Base-by-base conservation (phyloP, 1,284 basidiomycete species). In the Kwoniella shivajii region DNA sequence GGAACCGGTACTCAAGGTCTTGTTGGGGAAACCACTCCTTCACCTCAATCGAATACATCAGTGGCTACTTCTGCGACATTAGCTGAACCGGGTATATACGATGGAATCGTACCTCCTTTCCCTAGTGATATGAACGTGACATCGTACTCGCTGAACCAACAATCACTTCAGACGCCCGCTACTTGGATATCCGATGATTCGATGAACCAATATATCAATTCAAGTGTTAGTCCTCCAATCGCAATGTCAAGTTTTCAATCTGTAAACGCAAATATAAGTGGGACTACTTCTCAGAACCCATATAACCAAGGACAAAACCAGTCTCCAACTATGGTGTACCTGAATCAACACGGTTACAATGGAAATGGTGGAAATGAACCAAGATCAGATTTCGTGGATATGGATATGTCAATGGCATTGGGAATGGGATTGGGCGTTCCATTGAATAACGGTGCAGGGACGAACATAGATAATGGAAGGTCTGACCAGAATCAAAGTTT, bases 371-470 rank as follows among this genome's bases (percentile, higher is more conserved):
- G 18, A 29, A 39, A 29, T 16, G 30, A 36, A 31, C 30, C 45
- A 33, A 33, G 45, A 24, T 48, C 46, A 9, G 49, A 53, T 9
- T 41, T 20, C 41, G 52, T 61, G 24, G 61, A 65, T 33, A 63
- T 60, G 60, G 65, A 70, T 49, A 64, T 67, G 60, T 59, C 59
- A 9, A 62, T 64, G 50, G 68, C 66, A 4, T 38, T 70, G 5
- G 66, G 68, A 1, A 60, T 69, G 24, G 58, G 45, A 34, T 34
- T 54, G 31, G 37, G 43, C 14, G 33, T 5, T 10, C 44, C 45
- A 13, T 39, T 43, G 41, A 37, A 37, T n/a, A 44, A 33, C 30
- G 49, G 45, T 29, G 11, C 34, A 41, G 50, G 30, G 20, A 53
- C 38, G 43, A 29, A 39, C 26, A 22, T 43, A n/a, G n/a, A n/a